Base-by-base conservation (phyloP, 75 land plant species). In the Ceratopteris richardii region DNA sequence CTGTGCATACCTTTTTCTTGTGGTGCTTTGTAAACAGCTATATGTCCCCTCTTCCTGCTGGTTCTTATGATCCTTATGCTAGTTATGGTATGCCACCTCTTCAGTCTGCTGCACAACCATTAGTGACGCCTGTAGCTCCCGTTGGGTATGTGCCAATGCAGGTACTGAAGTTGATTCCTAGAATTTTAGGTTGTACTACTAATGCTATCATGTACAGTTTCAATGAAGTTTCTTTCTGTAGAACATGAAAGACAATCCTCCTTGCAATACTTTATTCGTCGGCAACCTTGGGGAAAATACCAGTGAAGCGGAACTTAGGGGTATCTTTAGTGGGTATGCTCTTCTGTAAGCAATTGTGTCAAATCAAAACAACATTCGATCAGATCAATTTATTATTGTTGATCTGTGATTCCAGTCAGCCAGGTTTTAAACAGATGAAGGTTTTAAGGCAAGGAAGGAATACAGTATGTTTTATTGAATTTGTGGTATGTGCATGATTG, bases 391-490 rank as follows among this genome's bases (percentile, higher is more conserved):
- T n/a, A n/a, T 17, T 31, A 39, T 21, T 22, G 1, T 9, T 52
- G 23, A 29, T 17, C 67, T 47, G 23, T 2, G 12, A 42, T 20
- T 70, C 65, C 87, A 95, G 99, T 19, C 99, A 95, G 63, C 86
- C 93, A 31, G 96, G 97, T 31, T 95, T 72, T 62, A 74, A 77
- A 65, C 99, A 95, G 67, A 95, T 95, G 99, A 95, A 95, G 72
- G 70, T 95, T 31, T 62, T 95, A 64, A 74, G 92, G 42, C 99
- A 95, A 47, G 97, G 86, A 66, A 80, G 91, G 58, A 92, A 81
- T 51, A 90, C 97, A 6, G 97, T 95, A 50, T 95, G 99, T 63
- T 95, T 95, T 69, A 95, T 95, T 66, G 99, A 95, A 51, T 95
- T 90, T 84, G 86, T 84, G 65, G 99, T 95, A 75, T 56, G 76